Base-by-base conservation (phyloP, 2,329 filamentous ascomycete genomes). In the Rhinocladiella similis region DNA sequence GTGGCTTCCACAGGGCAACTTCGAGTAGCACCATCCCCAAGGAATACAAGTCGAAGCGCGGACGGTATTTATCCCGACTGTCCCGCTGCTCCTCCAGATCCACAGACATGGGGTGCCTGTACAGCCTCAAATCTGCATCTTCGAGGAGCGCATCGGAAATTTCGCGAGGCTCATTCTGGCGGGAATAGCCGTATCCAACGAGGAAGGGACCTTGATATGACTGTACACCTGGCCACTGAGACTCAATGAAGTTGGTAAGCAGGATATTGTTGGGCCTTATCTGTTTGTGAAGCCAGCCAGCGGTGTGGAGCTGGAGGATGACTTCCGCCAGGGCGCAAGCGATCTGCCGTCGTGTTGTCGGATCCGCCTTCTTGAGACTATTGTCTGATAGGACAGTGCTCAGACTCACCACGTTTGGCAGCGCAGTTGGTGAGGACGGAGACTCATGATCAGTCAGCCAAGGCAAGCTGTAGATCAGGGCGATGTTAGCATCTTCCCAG, bases 121-220 rank as follows among this genome's bases (percentile, higher is more conserved):
- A 65, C 3, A 64, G 47, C 33, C 64, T 60, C 19, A 20, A 16
- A 35, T 45, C 33, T 7, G 43, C 35, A 5, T 41, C 36, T 16
- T 20, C 46, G 7, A 38, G 42, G 9, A 61, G 63, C 48, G 62
- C 59, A 35, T 65, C 63, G 1, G 54, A 58, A 14, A 64, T 48
- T 45, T 63, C 63, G 22, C 48, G 54, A 3, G 61, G 59, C 16
- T 45, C 52, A 35, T 59, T 55, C 1, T 54, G 52, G 33, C 63
- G 54, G 14, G 63, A 58, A 42, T 58, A 62, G 10, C 67, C 66
- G 38, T 84, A 71, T 1, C 77, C 74, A 20, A 72, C 65, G 10
- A 86, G 69, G 55, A 81, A 85, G 4, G 59, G 61, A 2, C 71
- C 69, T 7, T 25, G 22, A 25, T 5, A 25, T 25, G 22, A 25